Conservation (phyloP, 805 yeast genomes). For the Candida nanaspora region DNA sequence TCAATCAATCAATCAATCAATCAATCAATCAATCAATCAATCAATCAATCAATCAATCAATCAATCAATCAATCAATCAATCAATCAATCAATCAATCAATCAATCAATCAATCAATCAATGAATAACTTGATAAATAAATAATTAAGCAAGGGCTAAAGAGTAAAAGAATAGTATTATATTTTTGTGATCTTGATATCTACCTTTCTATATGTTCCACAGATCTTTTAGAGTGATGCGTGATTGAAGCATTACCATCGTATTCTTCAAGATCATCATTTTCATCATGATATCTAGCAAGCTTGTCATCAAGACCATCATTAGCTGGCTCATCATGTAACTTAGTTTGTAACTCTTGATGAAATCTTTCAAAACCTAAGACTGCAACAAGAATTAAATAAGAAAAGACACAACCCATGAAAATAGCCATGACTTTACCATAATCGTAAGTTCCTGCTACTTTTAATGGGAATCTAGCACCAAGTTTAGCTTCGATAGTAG, state of each 20-base stretch:
- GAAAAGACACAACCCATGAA: conserved; percentile 61
- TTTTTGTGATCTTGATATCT: too few relatives aligned
- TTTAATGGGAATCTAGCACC: conserved; percentile 53
- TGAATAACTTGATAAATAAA: too few relatives aligned
- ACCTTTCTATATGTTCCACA: neutral
- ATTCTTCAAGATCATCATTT: neutral
- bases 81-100: too few relatives aligned
- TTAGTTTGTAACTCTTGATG: conserved; percentile 21
- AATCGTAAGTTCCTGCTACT: conserved; percentile 37
- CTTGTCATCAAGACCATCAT: neutral
- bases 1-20: too few relatives aligned
- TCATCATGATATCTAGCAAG: neutral
- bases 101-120: too few relatives aligned
- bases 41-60: too few relatives aligned
- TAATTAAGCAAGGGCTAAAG: too few relatives aligned
- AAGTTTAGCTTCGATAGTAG: conserved; percentile 61
- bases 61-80: too few relatives aligned
- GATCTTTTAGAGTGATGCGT: neutral
- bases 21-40: too few relatives aligned
- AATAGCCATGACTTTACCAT: conserved; percentile 66
- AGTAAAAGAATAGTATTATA: too few relatives aligned
- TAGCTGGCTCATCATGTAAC: neutral
- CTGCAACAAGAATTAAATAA: conserved; percentile 37
- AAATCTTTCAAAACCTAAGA: conserved; percentile 54
- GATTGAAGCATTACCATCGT: neutral